phyloP scores from a whole-genome alignment of 139 green algal species.

The Chlorella sp. region DNA sequence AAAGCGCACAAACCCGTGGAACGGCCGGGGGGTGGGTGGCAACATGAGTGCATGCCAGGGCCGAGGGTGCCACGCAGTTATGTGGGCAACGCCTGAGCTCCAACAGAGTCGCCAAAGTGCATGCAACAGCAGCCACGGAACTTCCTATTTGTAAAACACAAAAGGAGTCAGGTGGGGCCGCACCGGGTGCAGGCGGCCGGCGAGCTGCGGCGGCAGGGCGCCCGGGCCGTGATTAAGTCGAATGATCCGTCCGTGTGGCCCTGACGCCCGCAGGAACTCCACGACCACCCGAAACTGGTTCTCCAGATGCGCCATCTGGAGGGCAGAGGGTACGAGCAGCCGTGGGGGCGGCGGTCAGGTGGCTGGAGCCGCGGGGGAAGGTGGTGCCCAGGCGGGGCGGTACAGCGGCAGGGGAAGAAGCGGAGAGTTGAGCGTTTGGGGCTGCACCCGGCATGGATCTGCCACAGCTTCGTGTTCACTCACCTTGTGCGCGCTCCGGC shows the following conservation, averaged over 20 bases:
- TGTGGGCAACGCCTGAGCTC: too few relatives aligned
- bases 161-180: background rate
- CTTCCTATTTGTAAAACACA: too few relatives aligned
- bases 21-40: too few relatives aligned
- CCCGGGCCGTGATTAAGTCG: constrained; percentile 41
- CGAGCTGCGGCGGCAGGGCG: constrained; percentile 36
- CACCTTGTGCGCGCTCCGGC: too few relatives aligned
- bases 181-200: constrained; percentile 28
- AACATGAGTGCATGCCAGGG: too few relatives aligned
- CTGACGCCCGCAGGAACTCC: constrained; percentile 47
- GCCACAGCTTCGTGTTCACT: too few relatives aligned
- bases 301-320: constrained; percentile 36
- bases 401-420: background rate
- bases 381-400: background rate
- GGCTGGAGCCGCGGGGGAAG: background rate
- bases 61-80: background rate
- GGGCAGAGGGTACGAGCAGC: background rate
- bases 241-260: constrained; percentile 37
- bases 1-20: too few relatives aligned
- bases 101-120: too few relatives aligned
- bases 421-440: too few relatives aligned
- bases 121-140: background rate
- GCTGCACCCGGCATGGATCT: too few relatives aligned
- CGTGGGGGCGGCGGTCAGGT: background rate
- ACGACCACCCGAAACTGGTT: constrained; percentile 44